These are phyloP conservation scores for Reutealis trisperma DNA, from an alignment of 345 rosid species.

Conservation along the genomic window DNA sequence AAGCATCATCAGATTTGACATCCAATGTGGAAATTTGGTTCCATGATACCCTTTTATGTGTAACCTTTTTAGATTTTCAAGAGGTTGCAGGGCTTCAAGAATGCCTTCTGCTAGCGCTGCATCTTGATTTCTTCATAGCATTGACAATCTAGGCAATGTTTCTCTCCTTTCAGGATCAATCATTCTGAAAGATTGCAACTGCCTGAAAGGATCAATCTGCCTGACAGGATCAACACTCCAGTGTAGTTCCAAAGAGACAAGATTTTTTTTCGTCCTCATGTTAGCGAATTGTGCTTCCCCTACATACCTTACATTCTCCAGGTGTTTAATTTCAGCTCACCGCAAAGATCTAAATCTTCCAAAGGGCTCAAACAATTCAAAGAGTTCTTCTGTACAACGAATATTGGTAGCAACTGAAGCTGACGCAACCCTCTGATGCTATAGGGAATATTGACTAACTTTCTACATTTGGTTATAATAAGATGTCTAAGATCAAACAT, in stretches of 20 bases:
- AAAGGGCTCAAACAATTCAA: too few relatives aligned
- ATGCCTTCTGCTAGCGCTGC: not conserved
- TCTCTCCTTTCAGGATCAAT: too few relatives aligned
- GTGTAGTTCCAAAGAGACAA: not conserved
- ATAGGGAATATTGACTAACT: not conserved
- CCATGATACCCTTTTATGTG: conserved; percentile 13
- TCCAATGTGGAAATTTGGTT: conserved; percentile 12
- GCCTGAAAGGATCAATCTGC: too few relatives aligned
- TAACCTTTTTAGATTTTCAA: conserved; percentile 8
- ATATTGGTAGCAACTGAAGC: not conserved
- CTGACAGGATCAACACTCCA: not conserved
- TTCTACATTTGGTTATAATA: not conserved
- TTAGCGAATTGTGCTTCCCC: too few relatives aligned
- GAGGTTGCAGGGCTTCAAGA: conserved; percentile 8
- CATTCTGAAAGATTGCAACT: too few relatives aligned
- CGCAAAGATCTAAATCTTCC: too few relatives aligned
- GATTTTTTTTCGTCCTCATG: too few relatives aligned
- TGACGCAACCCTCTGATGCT: too few relatives aligned
- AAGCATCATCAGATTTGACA: conserved; percentile 4
- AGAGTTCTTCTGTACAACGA: not conserved
- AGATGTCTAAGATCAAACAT: not conserved
- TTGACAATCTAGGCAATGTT: not conserved
- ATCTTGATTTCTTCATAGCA: not conserved
- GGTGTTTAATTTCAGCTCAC: too few relatives aligned
- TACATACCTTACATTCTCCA: too few relatives aligned